These are phyloP conservation scores for Daldinia sp. DNA, from an alignment of 2,329 filamentous ascomycete species.

Conservation along the genomic window DNA sequence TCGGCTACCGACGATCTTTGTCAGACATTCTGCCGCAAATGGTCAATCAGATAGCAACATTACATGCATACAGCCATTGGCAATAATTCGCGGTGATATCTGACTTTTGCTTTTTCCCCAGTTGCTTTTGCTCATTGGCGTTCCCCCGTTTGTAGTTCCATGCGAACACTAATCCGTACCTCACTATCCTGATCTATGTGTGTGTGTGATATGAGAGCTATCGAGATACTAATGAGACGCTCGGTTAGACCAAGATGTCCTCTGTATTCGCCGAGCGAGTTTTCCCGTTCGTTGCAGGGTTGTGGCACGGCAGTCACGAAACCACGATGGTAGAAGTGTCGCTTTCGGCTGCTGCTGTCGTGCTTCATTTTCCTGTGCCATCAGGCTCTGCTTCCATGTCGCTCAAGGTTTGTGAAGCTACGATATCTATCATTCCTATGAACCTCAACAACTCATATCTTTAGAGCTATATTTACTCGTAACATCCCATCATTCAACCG, in stretches of 20 bases:
- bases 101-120: background rate
- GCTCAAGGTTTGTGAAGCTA: constrained; percentile 24
- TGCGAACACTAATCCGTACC: constrained; percentile 10
- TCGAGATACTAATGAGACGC: constrained; percentile 21
- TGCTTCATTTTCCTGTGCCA: background rate
- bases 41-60: constrained; percentile 10
- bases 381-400: constrained; percentile 22
- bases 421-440: constrained; percentile 5
- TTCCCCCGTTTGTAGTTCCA: background rate
- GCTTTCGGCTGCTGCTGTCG: constrained; percentile 6
- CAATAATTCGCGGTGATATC: constrained; percentile 13
- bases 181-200: background rate
- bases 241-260: constrained; percentile 26
- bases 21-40: constrained; percentile 34
- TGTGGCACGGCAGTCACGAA: constrained; percentile 29
- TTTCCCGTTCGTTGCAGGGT: constrained; percentile 30
- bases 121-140: constrained; percentile 3
- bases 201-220: constrained; percentile 8
- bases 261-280: constrained; percentile 40
- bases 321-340: constrained; percentile 6
- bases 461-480: background rate
- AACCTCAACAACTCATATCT: background rate
- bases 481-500: background rate
- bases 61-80: constrained; percentile 5
- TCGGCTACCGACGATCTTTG: constrained; percentile 42